Evolutionary conservation across 139 green algal species (phyloP).

Genomic region (Chlorella vulgaris): DNA sequence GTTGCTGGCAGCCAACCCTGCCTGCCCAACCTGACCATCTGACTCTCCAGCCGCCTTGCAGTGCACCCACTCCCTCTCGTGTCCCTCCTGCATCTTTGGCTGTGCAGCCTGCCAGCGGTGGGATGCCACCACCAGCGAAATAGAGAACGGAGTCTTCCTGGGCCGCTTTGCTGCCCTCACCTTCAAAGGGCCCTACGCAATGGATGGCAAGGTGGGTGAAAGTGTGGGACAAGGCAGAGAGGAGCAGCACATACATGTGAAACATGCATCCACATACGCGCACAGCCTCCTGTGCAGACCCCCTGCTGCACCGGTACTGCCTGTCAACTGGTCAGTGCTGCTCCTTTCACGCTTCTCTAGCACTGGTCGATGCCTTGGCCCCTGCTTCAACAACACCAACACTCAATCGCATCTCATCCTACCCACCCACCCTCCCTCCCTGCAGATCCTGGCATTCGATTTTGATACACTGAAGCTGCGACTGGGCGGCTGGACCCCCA

Average conservation of each 20-base stretch:
- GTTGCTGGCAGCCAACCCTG: neutral
- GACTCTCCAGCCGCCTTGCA: neutral
- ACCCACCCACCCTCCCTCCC: too few species aligned
- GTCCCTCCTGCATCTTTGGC: neutral
- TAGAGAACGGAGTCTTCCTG: slow-evolving; percentile 61
- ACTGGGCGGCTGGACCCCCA: slow-evolving; percentile 23
- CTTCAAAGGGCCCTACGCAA: slow-evolving; percentile 47
- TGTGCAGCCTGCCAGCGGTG: slow-evolving; percentile 45
- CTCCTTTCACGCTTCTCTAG: too few species aligned
- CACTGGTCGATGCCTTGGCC: neutral
- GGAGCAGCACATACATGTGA: neutral
- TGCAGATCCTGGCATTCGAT: slow-evolving; percentile 47
- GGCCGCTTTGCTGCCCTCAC: slow-evolving; percentile 48
- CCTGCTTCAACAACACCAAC: too few species aligned
- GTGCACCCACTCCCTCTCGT: neutral
- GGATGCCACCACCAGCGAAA: slow-evolving; percentile 41
- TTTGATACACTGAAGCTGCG: slow-evolving; percentile 55
- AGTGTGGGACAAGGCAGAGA: neutral
- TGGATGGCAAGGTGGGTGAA: slow-evolving; percentile 28
- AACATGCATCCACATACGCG: neutral
- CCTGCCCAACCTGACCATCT: neutral
- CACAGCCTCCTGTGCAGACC: neutral
- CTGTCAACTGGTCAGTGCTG: too few species aligned
- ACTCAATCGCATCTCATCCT: too few species aligned
- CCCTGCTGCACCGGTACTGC: too few species aligned